A percentile compares a stretch with the other conserved stretches of the same genome.
Conservation (phyloP, 371 early-diverging fungal genomes). For the Lichtheimia hyalospora region DNA sequence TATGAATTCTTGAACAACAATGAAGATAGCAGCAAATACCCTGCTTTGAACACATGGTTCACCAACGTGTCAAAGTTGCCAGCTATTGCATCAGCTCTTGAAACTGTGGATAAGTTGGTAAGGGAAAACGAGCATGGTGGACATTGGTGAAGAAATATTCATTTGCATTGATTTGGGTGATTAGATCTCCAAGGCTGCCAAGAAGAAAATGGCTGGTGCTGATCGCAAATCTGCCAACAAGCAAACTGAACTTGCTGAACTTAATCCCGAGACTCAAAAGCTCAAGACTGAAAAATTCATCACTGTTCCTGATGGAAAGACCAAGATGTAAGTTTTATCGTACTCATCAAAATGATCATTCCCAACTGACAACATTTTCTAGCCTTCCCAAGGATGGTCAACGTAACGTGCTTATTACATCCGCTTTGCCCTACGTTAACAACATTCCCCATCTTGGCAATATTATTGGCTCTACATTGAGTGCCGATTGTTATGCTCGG, state of each 20-base stretch:
- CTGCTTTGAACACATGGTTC: conserved; percentile 34
- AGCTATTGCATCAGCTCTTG: conserved; percentile 26
- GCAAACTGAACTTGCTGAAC: conserved; percentile 20
- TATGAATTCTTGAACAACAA: conserved; percentile 29
- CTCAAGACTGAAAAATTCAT: conserved; percentile 21
- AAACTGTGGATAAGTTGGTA: conserved; percentile 39
- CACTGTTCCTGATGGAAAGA: background rate
- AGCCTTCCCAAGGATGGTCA: conserved; percentile 68
- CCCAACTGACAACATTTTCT: background rate
- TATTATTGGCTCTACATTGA: conserved; percentile 97
- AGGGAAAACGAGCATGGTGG: background rate
- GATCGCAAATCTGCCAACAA: conserved; percentile 23
- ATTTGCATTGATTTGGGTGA: background rate
- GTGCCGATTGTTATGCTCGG: conserved; percentile 98
- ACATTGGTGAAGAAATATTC: background rate
- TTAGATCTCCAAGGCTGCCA: conserved; percentile 35
- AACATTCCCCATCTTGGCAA: conserved; percentile 99
- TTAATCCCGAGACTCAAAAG: conserved; percentile 40
- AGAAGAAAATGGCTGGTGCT: conserved; percentile 28
- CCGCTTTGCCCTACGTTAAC: conserved; percentile 99
- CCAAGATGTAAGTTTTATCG: conserved; percentile 10
- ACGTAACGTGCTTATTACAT: conserved; percentile 94
- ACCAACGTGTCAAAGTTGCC: conserved; percentile 25
- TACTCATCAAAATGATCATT: background rate
- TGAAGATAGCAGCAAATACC: conserved; percentile 31